A percentile compares a stretch with the other conserved stretches of the same genome.
Conservation (phyloP, 495 filamentous ascomycete genomes). For the Ascobolus immersus region DNA sequence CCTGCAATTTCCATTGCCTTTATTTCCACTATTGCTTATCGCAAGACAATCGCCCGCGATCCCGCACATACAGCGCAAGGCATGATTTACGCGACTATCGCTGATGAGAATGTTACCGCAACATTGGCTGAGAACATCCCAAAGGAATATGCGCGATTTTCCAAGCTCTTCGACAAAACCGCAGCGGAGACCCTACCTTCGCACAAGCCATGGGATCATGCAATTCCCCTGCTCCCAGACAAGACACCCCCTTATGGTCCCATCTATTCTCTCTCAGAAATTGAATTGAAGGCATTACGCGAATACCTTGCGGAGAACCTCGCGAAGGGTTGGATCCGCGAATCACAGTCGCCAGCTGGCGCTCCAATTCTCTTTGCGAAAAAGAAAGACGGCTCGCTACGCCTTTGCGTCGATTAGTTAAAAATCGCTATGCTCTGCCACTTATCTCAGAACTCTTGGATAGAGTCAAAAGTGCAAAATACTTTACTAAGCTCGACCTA, state of each 20-base stretch:
- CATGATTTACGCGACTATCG: too few relatives aligned
- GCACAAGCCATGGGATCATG: too few relatives aligned
- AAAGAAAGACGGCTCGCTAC: not conserved
- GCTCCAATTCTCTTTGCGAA: slow-evolving; percentile 2
- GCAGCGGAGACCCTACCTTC: too few relatives aligned
- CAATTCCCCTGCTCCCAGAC: too few relatives aligned
- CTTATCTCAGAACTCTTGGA: not conserved
- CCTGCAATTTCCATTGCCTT: too few relatives aligned
- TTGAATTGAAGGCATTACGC: slow-evolving; percentile 1
- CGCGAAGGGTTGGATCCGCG: not conserved
- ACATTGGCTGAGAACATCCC: too few relatives aligned
- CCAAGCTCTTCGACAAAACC: too few relatives aligned
- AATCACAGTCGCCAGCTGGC: slow-evolving; percentile 1
- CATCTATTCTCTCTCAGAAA: not conserved
- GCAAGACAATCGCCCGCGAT: too few relatives aligned
- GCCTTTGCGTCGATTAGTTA: slow-evolving; percentile 1
- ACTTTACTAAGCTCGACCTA: slow-evolving; percentile 6
- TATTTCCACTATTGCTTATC: too few relatives aligned
- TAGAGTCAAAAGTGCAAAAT: slow-evolving; percentile 3
- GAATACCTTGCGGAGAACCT: slow-evolving; percentile 2
- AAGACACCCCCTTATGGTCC: not conserved
- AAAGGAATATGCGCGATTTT: too few relatives aligned
- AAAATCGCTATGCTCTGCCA: not conserved
- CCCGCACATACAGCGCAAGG: too few relatives aligned
- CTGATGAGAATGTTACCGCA: too few relatives aligned